Evolutionary conservation across 164 flowering plant genomes (phyloP).

Genomic region (Aristolochia contorta): DNA sequence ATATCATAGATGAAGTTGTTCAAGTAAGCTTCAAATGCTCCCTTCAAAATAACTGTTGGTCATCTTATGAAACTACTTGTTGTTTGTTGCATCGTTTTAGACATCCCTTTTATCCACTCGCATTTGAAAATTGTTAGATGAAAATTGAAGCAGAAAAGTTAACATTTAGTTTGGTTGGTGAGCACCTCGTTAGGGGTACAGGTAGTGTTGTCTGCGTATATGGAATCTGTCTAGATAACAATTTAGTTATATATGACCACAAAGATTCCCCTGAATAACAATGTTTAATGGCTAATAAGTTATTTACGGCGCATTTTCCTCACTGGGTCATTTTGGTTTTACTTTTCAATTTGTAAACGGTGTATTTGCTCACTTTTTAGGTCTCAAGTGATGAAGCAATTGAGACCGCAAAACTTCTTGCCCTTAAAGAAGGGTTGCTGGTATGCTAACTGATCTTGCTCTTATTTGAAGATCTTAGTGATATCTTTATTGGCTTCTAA

Average conservation of each 20-base stretch:
- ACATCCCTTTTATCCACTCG: not conserved
- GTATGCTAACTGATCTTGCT: slow-evolving; percentile 9
- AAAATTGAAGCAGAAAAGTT: not conserved
- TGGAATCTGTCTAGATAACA: not conserved
- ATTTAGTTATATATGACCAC: not conserved
- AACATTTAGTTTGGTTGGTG: not conserved
- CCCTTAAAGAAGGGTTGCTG: slow-evolving; percentile 31
- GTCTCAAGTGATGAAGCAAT: slow-evolving; percentile 38
- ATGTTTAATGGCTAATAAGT: no score
- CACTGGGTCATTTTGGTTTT: not conserved
- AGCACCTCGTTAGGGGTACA: not conserved
- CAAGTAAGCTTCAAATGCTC: slow-evolving; percentile 16
- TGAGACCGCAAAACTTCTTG: slow-evolving; percentile 35
- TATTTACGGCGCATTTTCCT: not conserved
- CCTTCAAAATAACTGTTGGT: not conserved
- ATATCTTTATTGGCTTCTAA: not conserved
- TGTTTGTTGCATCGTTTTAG: not conserved
- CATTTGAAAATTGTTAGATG: not conserved
- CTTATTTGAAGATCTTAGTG: no score
- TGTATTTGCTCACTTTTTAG: slow-evolving; percentile 7
- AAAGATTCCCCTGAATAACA: not conserved
- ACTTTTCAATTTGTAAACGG: not conserved
- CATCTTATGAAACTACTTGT: not conserved
- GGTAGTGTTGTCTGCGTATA: no score
- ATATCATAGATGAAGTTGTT: slow-evolving; percentile 29